Conservation (phyloP, 73 alveolate species). For the Paramecium caudatum region DNA sequence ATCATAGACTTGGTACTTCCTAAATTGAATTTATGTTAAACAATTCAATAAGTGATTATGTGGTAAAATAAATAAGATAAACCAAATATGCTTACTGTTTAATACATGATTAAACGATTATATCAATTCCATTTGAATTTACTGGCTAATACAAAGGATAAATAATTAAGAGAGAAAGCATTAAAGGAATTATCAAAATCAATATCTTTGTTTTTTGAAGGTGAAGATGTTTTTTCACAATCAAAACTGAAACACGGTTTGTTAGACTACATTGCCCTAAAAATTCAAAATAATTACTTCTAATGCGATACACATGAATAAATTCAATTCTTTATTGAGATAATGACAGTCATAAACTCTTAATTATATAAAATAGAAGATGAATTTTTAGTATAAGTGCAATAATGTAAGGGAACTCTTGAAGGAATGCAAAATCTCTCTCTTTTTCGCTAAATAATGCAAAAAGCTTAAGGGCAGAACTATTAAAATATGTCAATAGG, state of each 20-base stretch:
- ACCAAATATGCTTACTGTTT: constrained; percentile 52
- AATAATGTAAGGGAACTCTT: constrained; percentile 41
- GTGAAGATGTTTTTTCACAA: neutral
- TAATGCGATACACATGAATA: constrained; percentile 16
- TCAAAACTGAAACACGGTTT: neutral
- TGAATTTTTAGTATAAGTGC: constrained; percentile 21
- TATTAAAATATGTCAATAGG: constrained; percentile 60
- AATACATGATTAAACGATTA: constrained; percentile 21
- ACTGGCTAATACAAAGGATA: constrained; percentile 43
- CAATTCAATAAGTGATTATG: neutral
- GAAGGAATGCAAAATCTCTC: constrained; percentile 42
- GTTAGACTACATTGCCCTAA: constrained; percentile 11
- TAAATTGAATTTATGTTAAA: constrained; percentile 50
- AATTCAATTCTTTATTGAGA: constrained; percentile 23
- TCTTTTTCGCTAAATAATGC: constrained; percentile 13
- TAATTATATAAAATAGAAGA: constrained; percentile 55
- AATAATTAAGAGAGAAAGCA: constrained; percentile 47
- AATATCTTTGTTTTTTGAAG: neutral
- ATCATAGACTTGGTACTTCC: constrained; percentile 71
- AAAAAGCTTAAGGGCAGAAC: constrained; percentile 51
- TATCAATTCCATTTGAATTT: constrained; percentile 48
- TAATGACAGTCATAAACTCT: neutral
- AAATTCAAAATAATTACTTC: neutral
- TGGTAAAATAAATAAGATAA: constrained; percentile 54
- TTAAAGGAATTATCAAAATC: constrained; percentile 34